phyloP scores from a whole-genome alignment of 345 rosid species.

The Hirschfeldia incana region DNA sequence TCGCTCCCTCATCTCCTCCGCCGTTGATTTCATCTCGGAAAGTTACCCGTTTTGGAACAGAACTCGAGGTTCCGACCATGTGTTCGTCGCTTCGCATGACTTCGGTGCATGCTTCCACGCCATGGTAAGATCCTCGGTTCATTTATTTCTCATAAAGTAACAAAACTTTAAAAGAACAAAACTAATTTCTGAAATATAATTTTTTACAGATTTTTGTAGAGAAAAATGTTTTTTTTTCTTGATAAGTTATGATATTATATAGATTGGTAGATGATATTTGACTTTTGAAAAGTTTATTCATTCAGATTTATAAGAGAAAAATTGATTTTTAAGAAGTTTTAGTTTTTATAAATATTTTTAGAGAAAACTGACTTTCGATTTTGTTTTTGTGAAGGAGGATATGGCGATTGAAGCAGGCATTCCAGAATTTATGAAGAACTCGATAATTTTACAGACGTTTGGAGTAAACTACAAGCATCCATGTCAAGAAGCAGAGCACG shows the following conservation, averaged over 20 bases:
- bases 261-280: background rate
- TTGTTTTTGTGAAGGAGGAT: constrained; percentile 56
- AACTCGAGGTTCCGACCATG: constrained; percentile 76
- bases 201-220: background rate
- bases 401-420: constrained; percentile 77
- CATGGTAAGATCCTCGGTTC: constrained; percentile 47
- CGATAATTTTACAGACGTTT: constrained; percentile 85
- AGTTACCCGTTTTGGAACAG: constrained; percentile 80
- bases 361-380: background rate
- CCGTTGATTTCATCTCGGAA: constrained; percentile 58
- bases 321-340: background rate
- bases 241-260: no score
- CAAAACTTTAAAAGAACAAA: background rate
- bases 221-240: background rate
- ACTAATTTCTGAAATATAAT: no score
- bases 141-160: background rate
- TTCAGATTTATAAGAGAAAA: background rate
- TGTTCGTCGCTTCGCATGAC: constrained; percentile 93
- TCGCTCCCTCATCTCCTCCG: constrained; percentile 63
- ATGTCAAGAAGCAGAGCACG: constrained; percentile 78
- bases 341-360: background rate
- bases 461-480: constrained; percentile 84
- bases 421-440: constrained; percentile 79
- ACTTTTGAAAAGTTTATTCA: background rate
- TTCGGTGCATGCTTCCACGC: constrained; percentile 94